Conservation (phyloP, 2,329 filamentous ascomycete species). For the Trichoderma semiorbis region DNA sequence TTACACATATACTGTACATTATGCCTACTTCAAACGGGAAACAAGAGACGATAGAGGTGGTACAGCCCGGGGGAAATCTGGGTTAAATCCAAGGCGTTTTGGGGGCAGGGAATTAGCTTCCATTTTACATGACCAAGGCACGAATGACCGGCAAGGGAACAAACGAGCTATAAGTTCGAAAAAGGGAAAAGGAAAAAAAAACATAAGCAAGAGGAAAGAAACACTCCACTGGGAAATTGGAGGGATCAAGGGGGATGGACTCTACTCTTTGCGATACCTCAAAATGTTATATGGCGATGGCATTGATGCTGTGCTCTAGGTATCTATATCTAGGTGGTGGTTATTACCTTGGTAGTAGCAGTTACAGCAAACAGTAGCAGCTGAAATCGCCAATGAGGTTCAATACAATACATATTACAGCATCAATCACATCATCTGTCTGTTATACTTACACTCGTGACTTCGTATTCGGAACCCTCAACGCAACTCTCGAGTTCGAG, state of each 20-base stretch:
- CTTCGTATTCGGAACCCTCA: not conserved
- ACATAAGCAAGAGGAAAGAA: not conserved
- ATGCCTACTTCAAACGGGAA: not conserved
- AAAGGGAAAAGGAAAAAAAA: not conserved
- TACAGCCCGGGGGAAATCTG: not conserved
- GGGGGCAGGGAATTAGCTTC: not conserved
- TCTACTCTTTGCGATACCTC: not conserved
- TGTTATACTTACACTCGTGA: not conserved
- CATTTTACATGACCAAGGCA: not conserved
- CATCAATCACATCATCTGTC: not conserved
- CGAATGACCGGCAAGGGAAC: not conserved
- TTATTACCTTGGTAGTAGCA: too few species aligned
- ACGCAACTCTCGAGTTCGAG: not conserved
- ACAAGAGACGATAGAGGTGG: not conserved
- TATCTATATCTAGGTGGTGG: not conserved
- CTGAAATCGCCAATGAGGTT: not conserved
- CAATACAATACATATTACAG: too few species aligned
- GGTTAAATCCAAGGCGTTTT: not conserved
- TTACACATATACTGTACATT: slow-evolving; percentile 10
- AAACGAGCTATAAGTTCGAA: not conserved
- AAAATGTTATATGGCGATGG: not conserved
- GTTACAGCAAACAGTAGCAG: not conserved
- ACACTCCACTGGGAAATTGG: not conserved
- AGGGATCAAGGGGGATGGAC: not conserved
- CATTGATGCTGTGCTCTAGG: not conserved